phyloP scores from a whole-genome alignment of 148 eudicot genomes.

The Cornus kousa region DNA sequence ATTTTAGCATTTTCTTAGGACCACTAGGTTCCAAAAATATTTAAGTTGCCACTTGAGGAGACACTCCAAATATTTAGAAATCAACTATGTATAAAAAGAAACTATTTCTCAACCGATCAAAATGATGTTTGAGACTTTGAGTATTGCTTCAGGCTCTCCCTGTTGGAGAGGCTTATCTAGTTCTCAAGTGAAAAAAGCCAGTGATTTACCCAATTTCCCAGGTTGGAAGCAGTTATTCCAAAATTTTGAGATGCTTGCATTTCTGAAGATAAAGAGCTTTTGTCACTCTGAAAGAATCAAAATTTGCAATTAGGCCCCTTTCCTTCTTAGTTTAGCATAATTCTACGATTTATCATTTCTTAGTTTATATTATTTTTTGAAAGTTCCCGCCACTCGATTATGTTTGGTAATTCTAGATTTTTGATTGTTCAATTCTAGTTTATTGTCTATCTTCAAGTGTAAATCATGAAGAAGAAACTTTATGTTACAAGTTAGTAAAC shows the following conservation, averaged over 20 bases:
- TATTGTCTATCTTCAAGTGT: no score
- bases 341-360: no score
- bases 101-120: neutral
- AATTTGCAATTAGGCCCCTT: no score
- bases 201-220: neutral
- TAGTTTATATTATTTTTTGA: no score
- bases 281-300: no score
- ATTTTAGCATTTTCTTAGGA: neutral
- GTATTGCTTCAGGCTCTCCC: neutral
- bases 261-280: neutral
- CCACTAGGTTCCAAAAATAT: neutral
- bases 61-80: neutral
- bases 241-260: neutral
- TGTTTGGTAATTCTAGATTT: no score
- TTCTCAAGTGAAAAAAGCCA: neutral
- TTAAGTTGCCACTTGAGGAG: neutral
- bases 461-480: no score
- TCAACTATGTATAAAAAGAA: neutral
- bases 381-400: no score
- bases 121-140: neutral
- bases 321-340: no score
- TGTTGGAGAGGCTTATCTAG: neutral
- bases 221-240: neutral
- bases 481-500: no score
- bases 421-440: no score